Conservation (phyloP, 192 early-diverging fungal genomes). For the Coemansia sp. region DNA sequence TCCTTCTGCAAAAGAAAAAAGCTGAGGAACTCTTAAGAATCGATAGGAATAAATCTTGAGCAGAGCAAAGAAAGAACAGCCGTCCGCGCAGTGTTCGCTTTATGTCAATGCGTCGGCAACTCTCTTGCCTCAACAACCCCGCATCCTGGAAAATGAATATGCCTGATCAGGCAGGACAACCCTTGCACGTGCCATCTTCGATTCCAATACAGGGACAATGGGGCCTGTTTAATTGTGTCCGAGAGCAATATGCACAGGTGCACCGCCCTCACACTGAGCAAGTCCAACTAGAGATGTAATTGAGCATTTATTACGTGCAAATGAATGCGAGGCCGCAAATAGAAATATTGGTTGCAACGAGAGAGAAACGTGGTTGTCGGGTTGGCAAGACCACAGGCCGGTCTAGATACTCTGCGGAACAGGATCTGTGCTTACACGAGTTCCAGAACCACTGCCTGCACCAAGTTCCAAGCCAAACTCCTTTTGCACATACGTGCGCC, state of each 20-base stretch:
- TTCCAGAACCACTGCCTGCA: neutral
- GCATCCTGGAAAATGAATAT: conserved; percentile 4
- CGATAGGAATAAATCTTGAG: neutral
- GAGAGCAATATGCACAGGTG: neutral
- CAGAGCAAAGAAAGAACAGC: neutral
- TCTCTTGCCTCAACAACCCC: conserved; percentile 4
- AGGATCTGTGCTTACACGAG: neutral
- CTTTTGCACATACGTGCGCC: conserved; percentile 38
- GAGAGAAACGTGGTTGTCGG: neutral
- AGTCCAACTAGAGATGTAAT: neutral
- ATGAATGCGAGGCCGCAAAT: neutral
- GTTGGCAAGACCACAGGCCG: neutral
- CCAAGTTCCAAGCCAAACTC: conserved; percentile 41
- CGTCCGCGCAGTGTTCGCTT: neutral
- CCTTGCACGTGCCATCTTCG: neutral
- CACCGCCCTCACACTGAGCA: neutral
- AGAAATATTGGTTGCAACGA: neutral
- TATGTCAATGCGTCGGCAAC: neutral
- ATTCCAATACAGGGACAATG: neutral
- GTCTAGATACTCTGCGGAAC: neutral
- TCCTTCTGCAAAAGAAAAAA: neutral
- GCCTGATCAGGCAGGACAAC: conserved; percentile 1
- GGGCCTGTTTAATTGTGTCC: neutral
- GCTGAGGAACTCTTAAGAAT: neutral
- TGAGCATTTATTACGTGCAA: neutral